phyloP scores from a whole-genome alignment of 2,329 filamentous ascomycete species.

The Fusarium circinatum region DNA sequence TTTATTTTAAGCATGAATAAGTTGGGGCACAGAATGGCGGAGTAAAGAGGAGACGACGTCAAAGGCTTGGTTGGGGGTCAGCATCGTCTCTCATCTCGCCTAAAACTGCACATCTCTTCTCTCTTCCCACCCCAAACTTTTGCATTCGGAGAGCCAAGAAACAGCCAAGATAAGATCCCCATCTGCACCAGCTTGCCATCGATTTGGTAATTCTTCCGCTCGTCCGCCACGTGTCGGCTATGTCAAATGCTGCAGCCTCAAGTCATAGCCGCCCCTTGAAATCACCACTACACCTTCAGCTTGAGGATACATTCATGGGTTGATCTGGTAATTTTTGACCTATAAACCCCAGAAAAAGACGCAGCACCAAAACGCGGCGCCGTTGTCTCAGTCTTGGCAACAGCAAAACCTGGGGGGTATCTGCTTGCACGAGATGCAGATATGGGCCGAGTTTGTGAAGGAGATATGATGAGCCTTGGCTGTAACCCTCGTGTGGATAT shows the following conservation, averaged over 20 bases:
- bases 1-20: slow-evolving; percentile 25
- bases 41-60: not conserved
- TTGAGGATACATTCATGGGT: not conserved
- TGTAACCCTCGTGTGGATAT: not conserved
- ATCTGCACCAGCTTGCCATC: not conserved
- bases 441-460: slow-evolving; percentile 1
- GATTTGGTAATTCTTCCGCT: slow-evolving; percentile 12
- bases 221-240: slow-evolving; percentile 18
- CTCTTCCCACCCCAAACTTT: not conserved
- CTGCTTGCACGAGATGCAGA: not conserved
- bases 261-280: slow-evolving; percentile 9
- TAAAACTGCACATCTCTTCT: not conserved
- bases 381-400: slow-evolving; percentile 9
- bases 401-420: not conserved
- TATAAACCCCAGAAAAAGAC: not conserved
- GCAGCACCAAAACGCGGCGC: not conserved
- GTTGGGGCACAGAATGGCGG: slow-evolving; percentile 15
- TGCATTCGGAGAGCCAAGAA: not conserved
- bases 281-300: not conserved
- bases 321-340: not conserved
- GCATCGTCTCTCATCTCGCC: not conserved
- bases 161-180: not conserved
- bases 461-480: not conserved
- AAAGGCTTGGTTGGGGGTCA: not conserved
- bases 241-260: not conserved